Base-by-base conservation (phyloP, 2,329 filamentous ascomycete species). In the Boeremia exigua region DNA sequence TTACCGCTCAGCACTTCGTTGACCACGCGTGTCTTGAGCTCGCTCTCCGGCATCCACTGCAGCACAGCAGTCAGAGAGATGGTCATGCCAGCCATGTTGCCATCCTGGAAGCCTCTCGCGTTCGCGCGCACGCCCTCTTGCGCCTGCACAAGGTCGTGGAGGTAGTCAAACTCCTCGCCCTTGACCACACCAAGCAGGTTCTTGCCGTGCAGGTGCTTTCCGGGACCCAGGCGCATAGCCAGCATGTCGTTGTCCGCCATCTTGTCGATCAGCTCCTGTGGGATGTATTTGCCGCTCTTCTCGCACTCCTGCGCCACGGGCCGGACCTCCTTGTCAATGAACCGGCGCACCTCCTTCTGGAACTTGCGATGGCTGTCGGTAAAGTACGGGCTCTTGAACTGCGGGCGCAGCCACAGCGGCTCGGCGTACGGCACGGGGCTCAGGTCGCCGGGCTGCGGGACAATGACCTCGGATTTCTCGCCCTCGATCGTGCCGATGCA, bases 61-160 rank as follows among this genome's bases (percentile, higher is more conserved):
- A 92, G 83, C 23, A 96, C 85, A 10, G 90, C 91, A 1, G 91
- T 91, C 61, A 96, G 78, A 34, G 87, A 87, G 63, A 96, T 96
- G 27, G 88, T 87, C 89, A 96, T 92, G 48, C 92, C 91, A 2
- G 90, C 88, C 84, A 96, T 86, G 76, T 92, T 93, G 3, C 91
- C 92, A 72, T 96, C 92, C 74, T 91, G 87, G 77, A 95, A 96
- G 1, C 91, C 92, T 66, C 90, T 80, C 27, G 89, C 87, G 73
- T 89, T 91, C 6, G 85, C 80, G 29, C 92, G 83, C 1, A 84
- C 81, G 62, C 90, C 78, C 76, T 96, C 92, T 77, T 96, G 91
- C 8, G 81, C 79, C 48, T 90, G 80, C 61, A 96, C 85, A 72
- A 95, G 73, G 72, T 95, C 91, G 74, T 95, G 91, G 77, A 96